Conservation (phyloP, 371 early-diverging fungal species). For the Mortierella sp. region DNA sequence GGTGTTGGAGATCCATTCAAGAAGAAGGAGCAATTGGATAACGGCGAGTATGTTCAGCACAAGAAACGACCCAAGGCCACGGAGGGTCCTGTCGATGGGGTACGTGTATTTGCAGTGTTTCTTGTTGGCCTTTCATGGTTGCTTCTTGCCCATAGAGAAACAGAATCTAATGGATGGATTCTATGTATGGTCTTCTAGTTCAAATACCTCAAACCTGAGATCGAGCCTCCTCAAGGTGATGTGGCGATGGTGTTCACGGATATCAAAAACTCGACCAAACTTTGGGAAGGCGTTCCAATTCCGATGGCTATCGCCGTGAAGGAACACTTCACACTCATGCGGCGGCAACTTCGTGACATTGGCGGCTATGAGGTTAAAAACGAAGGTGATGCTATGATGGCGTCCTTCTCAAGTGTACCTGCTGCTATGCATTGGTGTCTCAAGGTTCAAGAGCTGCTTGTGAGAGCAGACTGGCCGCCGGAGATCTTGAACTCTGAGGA, state of each 20-base stretch:
- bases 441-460: conserved; percentile 85
- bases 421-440: conserved; percentile 93
- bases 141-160: too few species aligned
- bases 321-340: conserved; percentile 89
- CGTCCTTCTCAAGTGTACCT: conserved; percentile 88
- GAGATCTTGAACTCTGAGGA: conserved; percentile 86
- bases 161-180: not conserved
- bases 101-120: conserved; percentile 22
- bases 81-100: conserved; percentile 67
- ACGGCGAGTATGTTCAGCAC: conserved; percentile 23
- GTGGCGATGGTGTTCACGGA: conserved; percentile 95
- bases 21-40: conserved; percentile 25
- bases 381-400: conserved; percentile 98
- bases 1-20: conserved; percentile 81
- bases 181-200: conserved; percentile 36
- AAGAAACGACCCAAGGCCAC: conserved; percentile 43
- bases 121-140: not conserved
- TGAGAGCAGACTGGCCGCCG: conserved; percentile 93
- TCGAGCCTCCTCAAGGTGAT: conserved; percentile 86
- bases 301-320: conserved; percentile 93
- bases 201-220: conserved; percentile 78
- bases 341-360: conserved; percentile 81
- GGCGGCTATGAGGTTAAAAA: conserved; percentile 98
- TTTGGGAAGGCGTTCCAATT: conserved; percentile 91
- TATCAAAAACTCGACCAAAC: conserved; percentile 91